These are phyloP conservation scores for Fusarium staphyleae DNA, from an alignment of 2,329 filamentous ascomycete genomes.

Conservation along the genomic window DNA sequence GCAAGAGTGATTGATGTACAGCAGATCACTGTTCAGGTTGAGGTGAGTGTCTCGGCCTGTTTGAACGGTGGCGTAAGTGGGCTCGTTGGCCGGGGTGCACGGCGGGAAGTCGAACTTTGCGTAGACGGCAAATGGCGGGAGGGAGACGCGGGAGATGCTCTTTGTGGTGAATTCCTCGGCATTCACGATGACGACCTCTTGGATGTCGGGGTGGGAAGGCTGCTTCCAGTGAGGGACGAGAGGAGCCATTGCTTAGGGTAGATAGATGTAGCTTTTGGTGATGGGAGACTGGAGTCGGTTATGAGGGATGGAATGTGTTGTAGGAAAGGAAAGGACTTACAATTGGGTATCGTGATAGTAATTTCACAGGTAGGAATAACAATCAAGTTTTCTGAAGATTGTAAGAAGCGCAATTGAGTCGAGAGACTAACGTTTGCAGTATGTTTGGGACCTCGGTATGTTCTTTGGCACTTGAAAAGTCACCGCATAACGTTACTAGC, in stretches of 20 bases:
- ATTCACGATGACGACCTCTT: conserved; percentile 61
- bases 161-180: conserved; percentile 65
- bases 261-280: conserved; percentile 8
- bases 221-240: conserved; percentile 65
- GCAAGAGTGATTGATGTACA: conserved; percentile 74
- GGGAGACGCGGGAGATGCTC: conserved; percentile 61
- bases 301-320: neutral
- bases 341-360: neutral
- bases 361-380: neutral
- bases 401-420: neutral
- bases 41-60: conserved; percentile 63
- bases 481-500: no score
- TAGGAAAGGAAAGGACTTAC: neutral
- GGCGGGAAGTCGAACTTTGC: conserved; percentile 72
- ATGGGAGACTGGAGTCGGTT: neutral
- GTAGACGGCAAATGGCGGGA: conserved; percentile 69
- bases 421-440: conserved; percentile 1
- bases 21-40: conserved; percentile 69
- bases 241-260: conserved; percentile 56
- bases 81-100: conserved; percentile 60
- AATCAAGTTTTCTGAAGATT: neutral
- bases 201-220: conserved; percentile 66
- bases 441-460: conserved; percentile 18
- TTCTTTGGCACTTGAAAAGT: neutral
- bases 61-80: conserved; percentile 72